Evolutionary conservation across 1,284 basidiomycete species (phyloP).

Genomic region (Tremellales sp.): DNA sequence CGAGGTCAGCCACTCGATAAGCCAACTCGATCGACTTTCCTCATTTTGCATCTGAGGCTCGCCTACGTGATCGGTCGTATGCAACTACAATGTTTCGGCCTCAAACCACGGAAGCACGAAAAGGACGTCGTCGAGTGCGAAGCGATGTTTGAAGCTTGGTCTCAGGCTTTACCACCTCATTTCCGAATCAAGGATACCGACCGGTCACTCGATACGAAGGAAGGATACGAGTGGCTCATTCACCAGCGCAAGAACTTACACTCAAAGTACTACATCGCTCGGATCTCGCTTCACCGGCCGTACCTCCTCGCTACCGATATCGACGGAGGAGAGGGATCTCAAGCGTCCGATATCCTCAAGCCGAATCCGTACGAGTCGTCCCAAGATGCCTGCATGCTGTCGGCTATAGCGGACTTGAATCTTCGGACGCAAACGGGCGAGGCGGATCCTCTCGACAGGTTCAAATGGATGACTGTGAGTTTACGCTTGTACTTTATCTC

Average conservation of each 20-base stretch:
- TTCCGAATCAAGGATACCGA: constrained; percentile 27
- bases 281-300: constrained; percentile 32
- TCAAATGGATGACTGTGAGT: constrained; percentile 37
- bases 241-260: constrained; percentile 29
- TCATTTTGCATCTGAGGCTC: constrained; percentile 31
- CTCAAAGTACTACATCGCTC: constrained; percentile 29
- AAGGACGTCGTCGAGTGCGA: constrained; percentile 26
- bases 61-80: constrained; percentile 28
- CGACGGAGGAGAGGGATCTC: background rate
- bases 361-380: constrained; percentile 11
- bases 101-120: constrained; percentile 18
- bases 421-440: constrained; percentile 19
- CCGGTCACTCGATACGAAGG: constrained; percentile 13
- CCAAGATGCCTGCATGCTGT: constrained; percentile 19
- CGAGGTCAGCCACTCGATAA: constrained; percentile 13
- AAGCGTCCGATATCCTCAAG: background rate
- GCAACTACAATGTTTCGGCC: constrained; percentile 26
- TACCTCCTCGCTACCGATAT: constrained; percentile 20
- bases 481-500: background rate
- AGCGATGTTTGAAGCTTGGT: constrained; percentile 20
- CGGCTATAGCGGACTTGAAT: constrained; percentile 22
- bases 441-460: constrained; percentile 28
- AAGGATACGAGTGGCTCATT: constrained; percentile 17
- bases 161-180: constrained; percentile 21
- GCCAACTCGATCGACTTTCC: constrained; percentile 29